phyloP scores from a whole-genome alignment of 306 rosid species.

The Begonia fuchsioides region DNA sequence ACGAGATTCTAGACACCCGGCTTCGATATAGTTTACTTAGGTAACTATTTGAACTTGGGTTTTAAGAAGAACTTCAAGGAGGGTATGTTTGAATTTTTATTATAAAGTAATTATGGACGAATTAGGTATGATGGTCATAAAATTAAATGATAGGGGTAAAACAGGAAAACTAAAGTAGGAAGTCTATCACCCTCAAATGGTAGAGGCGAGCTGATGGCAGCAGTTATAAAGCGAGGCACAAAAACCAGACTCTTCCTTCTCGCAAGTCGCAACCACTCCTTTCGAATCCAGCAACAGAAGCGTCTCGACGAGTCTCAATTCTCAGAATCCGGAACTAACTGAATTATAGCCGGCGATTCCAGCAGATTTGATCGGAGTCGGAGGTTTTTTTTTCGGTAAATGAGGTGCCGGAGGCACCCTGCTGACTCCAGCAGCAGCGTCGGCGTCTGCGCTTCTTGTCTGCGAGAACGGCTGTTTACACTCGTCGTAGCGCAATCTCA shows the following conservation, averaged over 20 bases:
- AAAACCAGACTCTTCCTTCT: neutral
- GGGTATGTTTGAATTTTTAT: too few relatives aligned
- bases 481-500: slow-evolving; percentile 49
- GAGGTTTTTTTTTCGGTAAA: slow-evolving; percentile 11
- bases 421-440: slow-evolving; percentile 44
- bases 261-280: neutral
- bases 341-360: too few relatives aligned
- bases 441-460: slow-evolving; percentile 87
- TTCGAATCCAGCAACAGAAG: neutral
- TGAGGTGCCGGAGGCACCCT: slow-evolving; percentile 81
- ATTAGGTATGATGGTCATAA: too few relatives aligned
- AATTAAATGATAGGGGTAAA: too few relatives aligned
- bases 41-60: too few relatives aligned
- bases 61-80: too few relatives aligned
- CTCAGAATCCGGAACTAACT: too few relatives aligned
- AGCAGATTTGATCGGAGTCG: too few relatives aligned
- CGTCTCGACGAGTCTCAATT: too few relatives aligned
- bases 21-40: too few relatives aligned
- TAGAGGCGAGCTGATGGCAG: neutral
- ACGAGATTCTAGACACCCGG: too few relatives aligned
- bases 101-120: too few relatives aligned
- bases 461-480: slow-evolving; percentile 50
- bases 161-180: neutral
- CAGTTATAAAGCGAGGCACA: neutral
- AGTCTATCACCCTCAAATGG: neutral